Base-by-base conservation (phyloP, 2,329 filamentous ascomycete genomes). In the Pseudogymnoascus verrucosus region DNA sequence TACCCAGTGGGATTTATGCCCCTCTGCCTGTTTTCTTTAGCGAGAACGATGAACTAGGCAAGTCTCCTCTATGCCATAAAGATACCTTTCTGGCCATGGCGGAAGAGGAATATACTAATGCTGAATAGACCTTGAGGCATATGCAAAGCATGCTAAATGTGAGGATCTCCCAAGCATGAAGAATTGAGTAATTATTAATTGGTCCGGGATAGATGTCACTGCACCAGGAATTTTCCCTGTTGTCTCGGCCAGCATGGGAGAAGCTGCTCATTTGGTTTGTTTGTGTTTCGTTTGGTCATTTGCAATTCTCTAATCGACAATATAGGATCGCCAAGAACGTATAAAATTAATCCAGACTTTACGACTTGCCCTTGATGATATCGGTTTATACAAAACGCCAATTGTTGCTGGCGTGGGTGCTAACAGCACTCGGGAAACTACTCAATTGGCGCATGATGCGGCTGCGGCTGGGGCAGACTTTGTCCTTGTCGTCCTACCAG, bases 361-460 rank as follows among this genome's bases (percentile, higher is more conserved):
- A 0, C 69, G 71, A 11, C 71, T 72, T 7, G 76, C 78, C 0
- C 75, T 78, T 2, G 68, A 69, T 23, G 76, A 78, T 62, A 66
- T 74, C 0, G 67, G 71, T 1, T 68, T 74, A 1, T 68, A 72
- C 0, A 64, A 74, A 12, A 77, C 78, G 47, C 79, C 78, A 0
- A 72, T 80, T 2, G 76, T 80, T 2, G 79, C 78, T 3, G 79
- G 79, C 4, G 76, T 79, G 21, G 78, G 75, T 0, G 78, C 75
- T 0, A 69, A 73, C 51, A 73, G 71, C 60, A 76, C 74, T 0
- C 69, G 71, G 37, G 74, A 76, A 68, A 72, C 74, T 3, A 69
- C 76, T 8, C 68, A 69, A n/a, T 69, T 76, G 0, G 75, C 75
- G 1, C 68, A 73, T 11, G 76, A 78, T 36, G 76, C 77, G 0